Evolutionary conservation across 306 rosid species (phyloP).

Genomic region (Acmispon strigosus): DNA sequence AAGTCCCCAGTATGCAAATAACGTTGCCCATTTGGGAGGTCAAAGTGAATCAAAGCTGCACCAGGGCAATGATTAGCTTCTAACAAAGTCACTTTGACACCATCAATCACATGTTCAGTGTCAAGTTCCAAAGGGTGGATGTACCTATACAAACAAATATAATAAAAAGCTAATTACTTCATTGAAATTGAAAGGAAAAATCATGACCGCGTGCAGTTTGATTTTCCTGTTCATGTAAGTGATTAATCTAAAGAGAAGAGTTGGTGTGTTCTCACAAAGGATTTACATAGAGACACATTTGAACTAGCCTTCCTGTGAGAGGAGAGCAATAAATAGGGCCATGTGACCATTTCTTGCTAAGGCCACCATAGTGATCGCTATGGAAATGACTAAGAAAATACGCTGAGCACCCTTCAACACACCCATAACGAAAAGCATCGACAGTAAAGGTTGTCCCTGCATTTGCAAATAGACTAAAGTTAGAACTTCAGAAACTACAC

Average conservation of each 20-base stretch:
- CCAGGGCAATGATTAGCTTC: constrained; percentile 61
- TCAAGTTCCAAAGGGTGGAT: constrained; percentile 40
- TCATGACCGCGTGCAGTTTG: not conserved
- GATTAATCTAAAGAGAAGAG: not conserved
- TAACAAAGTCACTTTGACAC: constrained; percentile 43
- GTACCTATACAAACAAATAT: constrained; percentile 28
- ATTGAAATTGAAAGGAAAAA: not conserved
- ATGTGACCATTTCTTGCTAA: constrained; percentile 50
- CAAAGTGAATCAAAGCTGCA: constrained; percentile 49
- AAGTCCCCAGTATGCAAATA: constrained; percentile 56
- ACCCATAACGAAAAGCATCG: constrained; percentile 55
- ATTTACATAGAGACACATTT: constrained; percentile 44
- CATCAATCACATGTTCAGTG: constrained; percentile 28
- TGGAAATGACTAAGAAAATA: constrained; percentile 54
- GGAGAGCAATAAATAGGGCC: constrained; percentile 54
- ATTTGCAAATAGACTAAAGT: constrained; percentile 3
- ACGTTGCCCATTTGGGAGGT: constrained; percentile 37
- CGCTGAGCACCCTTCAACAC: constrained; percentile 38
- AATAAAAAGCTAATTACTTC: not conserved
- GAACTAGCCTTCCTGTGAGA: constrained; percentile 37
- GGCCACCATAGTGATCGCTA: constrained; percentile 48
- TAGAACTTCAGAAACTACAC: not conserved
- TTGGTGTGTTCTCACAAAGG: constrained; percentile 32
- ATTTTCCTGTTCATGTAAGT: not conserved
- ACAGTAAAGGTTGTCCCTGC: constrained; percentile 45